Evolutionary conservation across 1,284 basidiomycete genomes (phyloP), one percentile per base, ranked within the genome.

Genomic region (Bondarzewia mesenterica): DNA sequence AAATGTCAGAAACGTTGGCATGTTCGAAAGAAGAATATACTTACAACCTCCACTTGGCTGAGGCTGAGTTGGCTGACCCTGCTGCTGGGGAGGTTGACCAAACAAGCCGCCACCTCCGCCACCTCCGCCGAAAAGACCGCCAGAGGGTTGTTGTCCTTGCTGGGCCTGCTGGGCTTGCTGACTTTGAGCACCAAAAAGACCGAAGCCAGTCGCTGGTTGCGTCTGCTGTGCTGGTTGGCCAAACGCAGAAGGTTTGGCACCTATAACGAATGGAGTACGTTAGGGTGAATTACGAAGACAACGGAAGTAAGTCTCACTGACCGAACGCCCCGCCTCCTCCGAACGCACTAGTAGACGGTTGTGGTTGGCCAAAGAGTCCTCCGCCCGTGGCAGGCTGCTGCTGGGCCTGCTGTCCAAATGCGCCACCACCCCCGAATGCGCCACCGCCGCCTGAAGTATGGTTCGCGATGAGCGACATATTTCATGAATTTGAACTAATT

Each of bases 351-450:
- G 60, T 47, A 47, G 54, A 47, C 46, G 51, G 60, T 37, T 59
- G 69, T 47, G 60, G 58, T 37, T 67, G 63, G 3, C 69, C 71
- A 53, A 80, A 80, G n/a, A 66, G 57, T 27, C 69, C 61, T 43
- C 47, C 46, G 10, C 72, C 71, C 20, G 68, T 53, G 5, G 70
- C 54, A 44, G 65, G 58, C 29, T 58, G 66, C 58, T 62, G 73
- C 53, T 71, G 72, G 46, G 68, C 66, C 22, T 60, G 56, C 52
- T 69, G 69, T 22, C 78, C 78, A 51, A 80, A 80, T 15, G 68
- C 56, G 53, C 67, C 54, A n/a, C 44, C 49, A 20, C 44, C 39
- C 27, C 65, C 65, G 43, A 66, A 65, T 1, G 63, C 59, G 46
- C 62, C 57, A 23, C 64, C 61, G n/a, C 55, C 50, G 8, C 55